Conservation (phyloP, 495 filamentous ascomycete genomes). For the Thermochaetoides thermophila region DNA sequence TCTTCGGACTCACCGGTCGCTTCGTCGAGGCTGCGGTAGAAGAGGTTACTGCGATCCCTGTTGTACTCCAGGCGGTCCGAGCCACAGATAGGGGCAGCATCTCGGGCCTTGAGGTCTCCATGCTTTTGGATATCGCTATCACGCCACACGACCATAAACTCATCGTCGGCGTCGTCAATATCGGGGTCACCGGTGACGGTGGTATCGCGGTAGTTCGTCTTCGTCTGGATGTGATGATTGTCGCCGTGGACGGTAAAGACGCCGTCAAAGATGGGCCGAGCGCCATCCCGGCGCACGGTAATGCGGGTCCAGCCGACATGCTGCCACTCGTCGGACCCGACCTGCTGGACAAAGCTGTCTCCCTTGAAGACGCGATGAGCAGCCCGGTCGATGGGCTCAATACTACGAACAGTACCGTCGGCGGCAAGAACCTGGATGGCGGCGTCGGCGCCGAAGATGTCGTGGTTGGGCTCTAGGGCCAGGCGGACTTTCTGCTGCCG, state of each 20-base stretch:
- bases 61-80: slow-evolving; percentile 64
- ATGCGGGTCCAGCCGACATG: slow-evolving; percentile 79
- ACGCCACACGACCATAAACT: slow-evolving; percentile 82
- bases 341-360: slow-evolving; percentile 50
- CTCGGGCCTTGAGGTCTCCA: slow-evolving; percentile 21
- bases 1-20: slow-evolving; percentile 9
- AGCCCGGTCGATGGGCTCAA: slow-evolving; percentile 51
- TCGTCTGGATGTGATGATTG: slow-evolving; percentile 77
- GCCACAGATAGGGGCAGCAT: slow-evolving; percentile 34
- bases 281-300: slow-evolving; percentile 59
- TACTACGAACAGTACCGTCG: slow-evolving; percentile 46
- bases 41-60: slow-evolving; percentile 45
- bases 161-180: slow-evolving; percentile 39
- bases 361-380: slow-evolving; percentile 79
- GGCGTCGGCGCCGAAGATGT: slow-evolving; percentile 68
- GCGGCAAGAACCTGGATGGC: slow-evolving; percentile 52
- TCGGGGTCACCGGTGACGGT: slow-evolving; percentile 60
- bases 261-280: slow-evolving; percentile 73
- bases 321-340: slow-evolving; percentile 50
- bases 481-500: slow-evolving; percentile 59
- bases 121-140: slow-evolving; percentile 62
- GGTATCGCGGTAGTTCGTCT: slow-evolving; percentile 58
- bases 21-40: slow-evolving; percentile 34
- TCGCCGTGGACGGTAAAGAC: slow-evolving; percentile 68
- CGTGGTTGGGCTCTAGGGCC: slow-evolving; percentile 77